A percentile compares a stretch with the other conserved stretches of the same genome.
Evolutionary conservation across 257 asterid genomes (phyloP).

Genomic region (Petrea volubilis): DNA sequence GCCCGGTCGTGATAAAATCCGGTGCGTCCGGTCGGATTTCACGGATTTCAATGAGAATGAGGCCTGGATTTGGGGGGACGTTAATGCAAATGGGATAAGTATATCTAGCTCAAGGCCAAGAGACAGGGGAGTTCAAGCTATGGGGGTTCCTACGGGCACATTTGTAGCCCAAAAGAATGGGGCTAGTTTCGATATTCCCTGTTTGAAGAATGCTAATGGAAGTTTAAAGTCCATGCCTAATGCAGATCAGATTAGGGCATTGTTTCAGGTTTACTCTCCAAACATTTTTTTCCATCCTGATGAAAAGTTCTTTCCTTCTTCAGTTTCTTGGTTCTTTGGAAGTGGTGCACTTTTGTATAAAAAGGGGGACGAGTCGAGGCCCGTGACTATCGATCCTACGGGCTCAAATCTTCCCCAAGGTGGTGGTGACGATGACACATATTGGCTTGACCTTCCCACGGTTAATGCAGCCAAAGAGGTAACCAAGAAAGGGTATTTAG

Average conservation of each 20-base stretch:
- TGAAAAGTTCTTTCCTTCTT: conserved; percentile 65
- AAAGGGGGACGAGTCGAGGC: conserved; percentile 60
- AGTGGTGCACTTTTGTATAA: conserved; percentile 67
- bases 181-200: conserved; percentile 28
- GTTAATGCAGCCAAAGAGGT: conserved; percentile 42
- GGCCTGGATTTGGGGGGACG: conserved; percentile 60
- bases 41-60: conserved; percentile 37
- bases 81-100: conserved; percentile 24
- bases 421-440: conserved; percentile 65
- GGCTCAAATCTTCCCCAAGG: conserved; percentile 83
- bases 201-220: conserved; percentile 48
- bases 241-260: conserved; percentile 48
- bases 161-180: conserved; percentile 45
- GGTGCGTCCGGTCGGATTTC: conserved; percentile 51
- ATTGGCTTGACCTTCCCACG: conserved; percentile 75
- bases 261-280: conserved; percentile 58
- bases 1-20: conserved; percentile 43
- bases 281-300: conserved; percentile 66
- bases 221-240: conserved; percentile 58
- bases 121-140: conserved; percentile 44
- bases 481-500: conserved; percentile 59
- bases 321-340: conserved; percentile 73
- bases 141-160: conserved; percentile 58
- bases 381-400: conserved; percentile 34
- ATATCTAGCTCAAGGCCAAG: conserved; percentile 49